Evolutionary conservation across 768 basidiomycete genomes (phyloP).

Genomic region (Trametes cubensis): DNA sequence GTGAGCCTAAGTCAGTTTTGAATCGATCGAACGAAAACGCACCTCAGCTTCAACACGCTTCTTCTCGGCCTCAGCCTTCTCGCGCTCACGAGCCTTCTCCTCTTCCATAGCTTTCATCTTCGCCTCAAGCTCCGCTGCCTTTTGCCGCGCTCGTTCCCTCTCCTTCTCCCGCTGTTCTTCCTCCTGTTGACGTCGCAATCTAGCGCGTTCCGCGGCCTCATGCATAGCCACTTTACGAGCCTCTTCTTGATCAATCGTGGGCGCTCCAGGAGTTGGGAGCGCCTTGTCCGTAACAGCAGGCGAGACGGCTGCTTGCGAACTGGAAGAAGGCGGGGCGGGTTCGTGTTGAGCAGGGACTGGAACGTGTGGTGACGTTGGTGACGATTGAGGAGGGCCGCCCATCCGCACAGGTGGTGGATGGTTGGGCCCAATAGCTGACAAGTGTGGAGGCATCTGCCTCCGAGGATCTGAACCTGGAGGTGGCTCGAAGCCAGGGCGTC

Average conservation of each 20-base stretch:
- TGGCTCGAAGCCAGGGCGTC: slow-evolving; percentile 4
- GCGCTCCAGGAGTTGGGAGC: slow-evolving; percentile 23
- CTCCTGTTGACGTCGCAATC: slow-evolving; percentile 76
- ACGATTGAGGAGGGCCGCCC: slow-evolving; percentile 33
- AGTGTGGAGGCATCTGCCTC: slow-evolving; percentile 61
- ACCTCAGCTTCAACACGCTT: slow-evolving; percentile 28
- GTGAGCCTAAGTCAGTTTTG: slow-evolving; percentile 7
- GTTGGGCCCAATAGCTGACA: slow-evolving; percentile 32
- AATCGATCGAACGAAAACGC: not conserved
- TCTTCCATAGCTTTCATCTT: slow-evolving; percentile 51
- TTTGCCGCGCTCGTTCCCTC: slow-evolving; percentile 77
- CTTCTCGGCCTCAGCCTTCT: slow-evolving; percentile 19
- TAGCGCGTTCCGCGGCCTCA: slow-evolving; percentile 80
- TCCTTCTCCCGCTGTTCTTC: slow-evolving; percentile 82
- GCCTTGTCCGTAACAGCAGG: slow-evolving; percentile 23
- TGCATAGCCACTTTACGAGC: slow-evolving; percentile 82
- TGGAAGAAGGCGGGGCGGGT: slow-evolving; percentile 22
- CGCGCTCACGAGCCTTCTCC: slow-evolving; percentile 21
- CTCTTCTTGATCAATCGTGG: slow-evolving; percentile 52
- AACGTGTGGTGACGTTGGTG: slow-evolving; percentile 5
- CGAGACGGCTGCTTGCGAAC: slow-evolving; percentile 22
- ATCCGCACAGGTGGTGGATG: slow-evolving; percentile 3
- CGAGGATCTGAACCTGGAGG: slow-evolving; percentile 9
- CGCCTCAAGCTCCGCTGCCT: slow-evolving; percentile 76
- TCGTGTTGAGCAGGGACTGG: slow-evolving; percentile 9